Evolutionary conservation across 2,329 filamentous ascomycete species (phyloP).

Genomic region (Fusarium pseudonygamai): DNA sequence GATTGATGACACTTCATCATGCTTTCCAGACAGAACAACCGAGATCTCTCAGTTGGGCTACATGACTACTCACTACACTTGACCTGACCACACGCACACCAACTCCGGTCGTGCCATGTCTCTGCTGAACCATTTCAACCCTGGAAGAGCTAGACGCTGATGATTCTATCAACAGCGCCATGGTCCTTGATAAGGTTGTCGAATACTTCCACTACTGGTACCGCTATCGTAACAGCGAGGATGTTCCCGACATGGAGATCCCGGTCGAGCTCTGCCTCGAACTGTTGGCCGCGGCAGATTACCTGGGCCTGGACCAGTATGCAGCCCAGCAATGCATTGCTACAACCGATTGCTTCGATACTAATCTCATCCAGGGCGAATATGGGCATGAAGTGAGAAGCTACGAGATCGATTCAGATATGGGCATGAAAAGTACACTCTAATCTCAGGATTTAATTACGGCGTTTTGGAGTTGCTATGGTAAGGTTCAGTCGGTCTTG

Average conservation of each 20-base stretch:
- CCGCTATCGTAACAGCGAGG: constrained; percentile 73
- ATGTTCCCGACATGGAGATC: constrained; percentile 84
- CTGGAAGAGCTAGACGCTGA: constrained; percentile 37
- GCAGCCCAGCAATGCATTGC: constrained; percentile 47
- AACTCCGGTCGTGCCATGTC: constrained; percentile 22
- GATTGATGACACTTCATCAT: constrained; percentile 55
- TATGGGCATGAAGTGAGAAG: constrained; percentile 50
- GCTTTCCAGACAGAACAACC: constrained; percentile 59
- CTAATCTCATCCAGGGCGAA: constrained; percentile 50
- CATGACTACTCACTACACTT: constrained; percentile 69
- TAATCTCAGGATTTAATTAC: neutral
- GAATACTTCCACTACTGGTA: constrained; percentile 88
- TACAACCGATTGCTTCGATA: constrained; percentile 33
- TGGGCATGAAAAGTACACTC: neutral
- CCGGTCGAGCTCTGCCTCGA: constrained; percentile 82
- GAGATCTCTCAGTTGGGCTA: constrained; percentile 51
- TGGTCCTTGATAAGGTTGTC: constrained; percentile 81
- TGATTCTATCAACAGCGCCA: constrained; percentile 61
- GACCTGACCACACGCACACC: constrained; percentile 60
- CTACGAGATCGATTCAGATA: neutral
- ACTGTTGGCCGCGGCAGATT: constrained; percentile 80
- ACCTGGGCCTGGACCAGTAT: constrained; percentile 71
- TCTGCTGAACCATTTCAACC: constrained; percentile 13
- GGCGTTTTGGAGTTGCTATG: constrained; percentile 34
- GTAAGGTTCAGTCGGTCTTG: constrained; percentile 14